Percentiles rank a stretch among this genome's conserved stretches.
These are phyloP conservation scores for Colletotrichum incanum DNA, from an alignment of 2,329 filamentous ascomycete species.

Conservation along the genomic window DNA sequence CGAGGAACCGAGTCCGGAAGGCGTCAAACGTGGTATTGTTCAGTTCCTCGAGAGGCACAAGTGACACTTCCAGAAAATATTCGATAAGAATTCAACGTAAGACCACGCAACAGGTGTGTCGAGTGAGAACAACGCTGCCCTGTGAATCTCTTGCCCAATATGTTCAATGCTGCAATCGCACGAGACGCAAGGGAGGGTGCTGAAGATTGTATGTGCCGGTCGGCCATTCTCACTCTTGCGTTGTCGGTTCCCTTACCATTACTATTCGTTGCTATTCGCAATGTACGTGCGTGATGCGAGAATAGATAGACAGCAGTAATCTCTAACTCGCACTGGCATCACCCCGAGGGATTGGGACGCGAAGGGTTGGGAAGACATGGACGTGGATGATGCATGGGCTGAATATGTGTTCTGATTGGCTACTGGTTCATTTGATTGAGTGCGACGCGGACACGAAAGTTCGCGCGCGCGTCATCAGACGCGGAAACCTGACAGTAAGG, in stretches of 20 bases:
- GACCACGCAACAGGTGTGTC: neutral
- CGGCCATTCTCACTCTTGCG: neutral
- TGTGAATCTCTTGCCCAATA: neutral
- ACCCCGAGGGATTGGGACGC: neutral
- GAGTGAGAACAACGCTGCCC: neutral
- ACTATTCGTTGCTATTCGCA: no score
- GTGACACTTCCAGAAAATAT: neutral
- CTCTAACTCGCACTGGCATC: neutral
- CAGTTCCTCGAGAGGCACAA: constrained; percentile 53
- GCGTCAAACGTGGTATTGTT: constrained; percentile 79
- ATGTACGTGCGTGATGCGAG: neutral
- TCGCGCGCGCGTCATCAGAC: constrained; percentile 6
- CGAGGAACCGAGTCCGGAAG: constrained; percentile 84
- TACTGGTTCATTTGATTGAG: neutral
- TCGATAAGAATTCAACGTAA: neutral
- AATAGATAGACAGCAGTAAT: neutral
- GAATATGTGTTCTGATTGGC: constrained; percentile 26
- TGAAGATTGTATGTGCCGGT: neutral
- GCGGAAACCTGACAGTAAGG: neutral
- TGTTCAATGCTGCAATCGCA: neutral
- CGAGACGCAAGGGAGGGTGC: neutral
- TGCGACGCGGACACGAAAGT: constrained; percentile 23
- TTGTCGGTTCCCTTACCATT: neutral
- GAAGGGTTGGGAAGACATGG: neutral
- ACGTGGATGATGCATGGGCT: neutral